A percentile compares a stretch with the other conserved stretches of the same genome.
Evolutionary conservation across 306 rosid species (phyloP).

Genomic region (Quillaja saponaria): DNA sequence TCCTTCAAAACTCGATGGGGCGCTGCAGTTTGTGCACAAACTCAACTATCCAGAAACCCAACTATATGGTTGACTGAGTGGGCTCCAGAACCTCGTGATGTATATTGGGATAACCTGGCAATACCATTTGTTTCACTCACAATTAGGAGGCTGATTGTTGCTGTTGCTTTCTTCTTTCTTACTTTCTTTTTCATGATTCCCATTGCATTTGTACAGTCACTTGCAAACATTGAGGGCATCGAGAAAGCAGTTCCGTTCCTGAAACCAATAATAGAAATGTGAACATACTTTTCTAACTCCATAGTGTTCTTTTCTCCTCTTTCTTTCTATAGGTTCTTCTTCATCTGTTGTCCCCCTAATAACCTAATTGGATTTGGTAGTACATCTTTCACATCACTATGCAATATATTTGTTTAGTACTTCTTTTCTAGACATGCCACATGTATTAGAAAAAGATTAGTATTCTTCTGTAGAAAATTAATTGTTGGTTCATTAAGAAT

Average conservation of each 20-base stretch:
- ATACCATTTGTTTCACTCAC: conserved; percentile 89
- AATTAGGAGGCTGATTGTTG: conserved; percentile 77
- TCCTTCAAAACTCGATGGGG: conserved; percentile 93
- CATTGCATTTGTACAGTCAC: conserved; percentile 91
- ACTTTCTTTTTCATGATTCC: conserved; percentile 98
- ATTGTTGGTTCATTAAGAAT: too few relatives aligned
- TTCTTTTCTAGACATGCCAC: too few relatives aligned
- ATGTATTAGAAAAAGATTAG: too few relatives aligned
- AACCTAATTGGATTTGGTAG: too few relatives aligned
- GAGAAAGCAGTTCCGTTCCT: conserved; percentile 83
- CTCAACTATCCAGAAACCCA: conserved; percentile 89
- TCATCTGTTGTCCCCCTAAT: too few relatives aligned
- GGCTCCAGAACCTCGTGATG: conserved; percentile 98
- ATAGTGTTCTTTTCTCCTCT: background rate
- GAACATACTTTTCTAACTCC: conserved; percentile 29
- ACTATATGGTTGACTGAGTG: conserved; percentile 91
- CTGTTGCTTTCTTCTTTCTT: conserved; percentile 95
- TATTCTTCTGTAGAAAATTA: too few relatives aligned
- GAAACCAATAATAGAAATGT: conserved; percentile 73
- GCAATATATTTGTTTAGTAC: too few relatives aligned
- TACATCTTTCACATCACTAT: too few relatives aligned
- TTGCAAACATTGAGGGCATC: conserved; percentile 88
- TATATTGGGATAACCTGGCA: conserved; percentile 92
- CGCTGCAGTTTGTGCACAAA: conserved; percentile 96
- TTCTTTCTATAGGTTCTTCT: background rate